A percentile compares a stretch with the other conserved stretches of the same genome.
Conservation (phyloP, 805 yeast species). For the Scheffersomyces amazonensis region DNA sequence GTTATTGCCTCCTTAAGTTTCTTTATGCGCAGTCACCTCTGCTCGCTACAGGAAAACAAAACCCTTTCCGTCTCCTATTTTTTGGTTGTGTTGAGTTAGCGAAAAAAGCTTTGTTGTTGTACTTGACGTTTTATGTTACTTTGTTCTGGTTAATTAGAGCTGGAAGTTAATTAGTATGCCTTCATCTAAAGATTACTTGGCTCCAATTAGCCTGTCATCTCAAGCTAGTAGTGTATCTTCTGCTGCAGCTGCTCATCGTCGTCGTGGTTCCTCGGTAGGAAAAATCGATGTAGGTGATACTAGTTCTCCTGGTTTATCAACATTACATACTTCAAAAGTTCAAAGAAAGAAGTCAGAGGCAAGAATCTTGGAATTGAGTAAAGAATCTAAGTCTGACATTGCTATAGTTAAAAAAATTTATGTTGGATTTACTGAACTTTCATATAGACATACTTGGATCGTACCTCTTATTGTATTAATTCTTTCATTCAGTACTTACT, state of each 20-base stretch:
- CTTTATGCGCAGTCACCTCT: no score
- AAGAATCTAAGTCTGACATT: conserved; percentile 35
- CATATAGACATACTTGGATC: conserved; percentile 69
- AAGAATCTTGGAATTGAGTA: conserved; percentile 28
- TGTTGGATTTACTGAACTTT: conserved; percentile 56
- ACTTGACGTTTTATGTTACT: no score
- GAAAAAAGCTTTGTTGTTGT: no score
- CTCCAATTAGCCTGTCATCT: no score
- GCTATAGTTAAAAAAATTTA: conserved; percentile 56
- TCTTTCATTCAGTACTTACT: conserved; percentile 40
- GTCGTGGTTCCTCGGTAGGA: conserved; percentile 71
- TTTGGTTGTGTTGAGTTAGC: no score
- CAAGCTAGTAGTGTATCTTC: no score
- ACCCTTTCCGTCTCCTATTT: no score
- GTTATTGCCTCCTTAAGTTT: no score
- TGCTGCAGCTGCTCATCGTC: conserved; percentile 16
- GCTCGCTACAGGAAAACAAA: no score
- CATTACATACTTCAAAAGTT: conserved; percentile 52
- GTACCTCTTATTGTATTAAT: conserved; percentile 54
- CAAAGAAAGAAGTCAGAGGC: conserved; percentile 32
- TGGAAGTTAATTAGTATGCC: no score
- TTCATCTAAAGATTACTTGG: no score
- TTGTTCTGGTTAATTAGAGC: no score
- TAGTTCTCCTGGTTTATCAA: conserved; percentile 58
- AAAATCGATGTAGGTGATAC: conserved; percentile 71